Evolutionary conservation across 495 filamentous ascomycete genomes (phyloP), one percentile per base, ranked within the genome.

Genomic region (Apodospora peruviana): DNA sequence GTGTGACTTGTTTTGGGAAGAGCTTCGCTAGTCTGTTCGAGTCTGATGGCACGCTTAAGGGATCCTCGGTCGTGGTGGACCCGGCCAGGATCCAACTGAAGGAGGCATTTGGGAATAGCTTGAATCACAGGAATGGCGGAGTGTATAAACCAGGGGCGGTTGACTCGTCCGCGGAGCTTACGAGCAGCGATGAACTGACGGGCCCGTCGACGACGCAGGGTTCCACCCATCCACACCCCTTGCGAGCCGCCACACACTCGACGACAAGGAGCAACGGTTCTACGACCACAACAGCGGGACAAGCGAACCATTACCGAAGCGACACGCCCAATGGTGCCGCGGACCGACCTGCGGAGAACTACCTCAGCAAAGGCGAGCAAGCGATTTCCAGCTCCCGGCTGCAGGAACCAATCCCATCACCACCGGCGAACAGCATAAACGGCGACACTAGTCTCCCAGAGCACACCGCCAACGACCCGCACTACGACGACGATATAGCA

Each of bases 401-500:
- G 7, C 49, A 62, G 21, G n/a, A n/a, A n/a, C n/a, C n/a, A n/a
- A 32, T 61, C 37, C 64, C 64, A 8, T 50, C 52, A 1, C 43
- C 53, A 3, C n/a, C n/a, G n/a, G n/a, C n/a, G n/a, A n/a, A n/a
- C n/a, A n/a, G n/a, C n/a, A n/a, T n/a, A n/a, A n/a, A n/a, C n/a
- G n/a, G 38, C n/a, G 24, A 35, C 20, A 44, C 19, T 3, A 42
- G n/a, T 1, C 69, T 86, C 1, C 69, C 74, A 1, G 74, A 83
- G 45, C 83, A 84, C 51, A 79, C 72, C 0, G 60, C 71, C 4
- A 71, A 75, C 0, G 73, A 82, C 34, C 75, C 79, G 1, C 77
- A 86, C 51, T 88, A 84, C 60, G 87, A 89, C 57, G 40, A 43
- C 10, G 71, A 77, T 40, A 68, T 88, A 27, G 69, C 71, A 0